Evolutionary conservation across 1,284 basidiomycete species (phyloP).

Genomic region (Grifola frondosa): DNA sequence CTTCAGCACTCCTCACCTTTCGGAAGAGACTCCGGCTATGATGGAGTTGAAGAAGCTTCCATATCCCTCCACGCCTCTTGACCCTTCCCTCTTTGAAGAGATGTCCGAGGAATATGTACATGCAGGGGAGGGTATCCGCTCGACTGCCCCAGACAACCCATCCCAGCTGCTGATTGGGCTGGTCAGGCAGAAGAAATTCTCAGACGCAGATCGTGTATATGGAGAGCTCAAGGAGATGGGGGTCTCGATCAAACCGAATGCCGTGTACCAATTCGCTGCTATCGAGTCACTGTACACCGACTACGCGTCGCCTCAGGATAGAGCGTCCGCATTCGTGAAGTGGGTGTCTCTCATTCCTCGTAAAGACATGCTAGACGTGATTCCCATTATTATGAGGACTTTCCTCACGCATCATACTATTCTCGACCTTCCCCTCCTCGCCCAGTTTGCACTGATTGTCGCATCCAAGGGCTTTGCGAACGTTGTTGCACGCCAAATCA

Average conservation of each 20-base stretch:
- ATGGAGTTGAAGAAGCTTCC: conserved; percentile 27
- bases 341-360: conserved; percentile 44
- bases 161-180: conserved; percentile 23
- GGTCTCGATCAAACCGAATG: conserved; percentile 30
- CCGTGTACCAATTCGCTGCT: conserved; percentile 34
- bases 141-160: conserved; percentile 2
- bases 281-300: conserved; percentile 20
- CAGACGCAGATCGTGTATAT: conserved; percentile 28
- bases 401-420: conserved; percentile 12
- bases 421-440: conserved; percentile 25
- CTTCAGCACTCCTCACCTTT: conserved; percentile 20
- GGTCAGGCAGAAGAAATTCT: conserved; percentile 17
- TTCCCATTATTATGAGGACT: conserved; percentile 1
- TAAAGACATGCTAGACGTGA: not conserved
- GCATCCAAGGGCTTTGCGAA: conserved; percentile 29
- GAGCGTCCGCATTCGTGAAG: conserved; percentile 28
- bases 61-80: conserved; percentile 26
- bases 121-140: not conserved
- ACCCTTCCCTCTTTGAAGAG: conserved; percentile 34
- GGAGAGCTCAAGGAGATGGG: conserved; percentile 33
- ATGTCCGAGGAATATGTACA: conserved; percentile 25
- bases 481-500: conserved; percentile 3
- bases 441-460: conserved; percentile 25
- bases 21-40: conserved; percentile 32
- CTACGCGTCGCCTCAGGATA: conserved; percentile 17